Conservation (phyloP, 2,329 filamentous ascomycete genomes). For the Calonectria pteridis region DNA sequence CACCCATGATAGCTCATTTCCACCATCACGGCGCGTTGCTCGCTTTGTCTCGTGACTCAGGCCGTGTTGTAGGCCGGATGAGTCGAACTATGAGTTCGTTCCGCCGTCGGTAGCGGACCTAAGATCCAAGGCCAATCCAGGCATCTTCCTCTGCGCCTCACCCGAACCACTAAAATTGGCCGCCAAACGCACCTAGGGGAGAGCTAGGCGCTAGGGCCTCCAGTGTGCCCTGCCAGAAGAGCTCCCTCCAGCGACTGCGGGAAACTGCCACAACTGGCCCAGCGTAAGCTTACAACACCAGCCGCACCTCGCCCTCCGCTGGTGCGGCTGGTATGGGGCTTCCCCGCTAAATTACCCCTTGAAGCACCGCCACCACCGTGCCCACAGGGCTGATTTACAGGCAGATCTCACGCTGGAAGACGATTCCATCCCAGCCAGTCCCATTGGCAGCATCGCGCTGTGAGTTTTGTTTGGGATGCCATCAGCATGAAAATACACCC, state of each 20-base stretch:
- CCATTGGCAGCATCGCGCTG: neutral
- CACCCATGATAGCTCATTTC: constrained; percentile 10
- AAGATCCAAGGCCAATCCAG: neutral
- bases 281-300: neutral
- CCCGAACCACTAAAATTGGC: neutral
- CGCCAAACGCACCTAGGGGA: neutral
- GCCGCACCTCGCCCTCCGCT: neutral
- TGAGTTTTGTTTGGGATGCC: neutral
- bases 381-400: constrained; percentile 16
- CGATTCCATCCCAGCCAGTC: neutral
- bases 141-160: neutral
- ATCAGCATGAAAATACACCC: no score
- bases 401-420: neutral
- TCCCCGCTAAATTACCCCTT: constrained; percentile 6
- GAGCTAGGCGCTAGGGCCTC: neutral
- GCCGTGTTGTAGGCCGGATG: constrained; percentile 31
- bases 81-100: constrained; percentile 18
- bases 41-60: constrained; percentile 29
- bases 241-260: neutral
- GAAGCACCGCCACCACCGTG: constrained; percentile 8
- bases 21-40: neutral
- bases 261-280: neutral
- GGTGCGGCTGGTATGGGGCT: neutral
- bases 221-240: neutral
- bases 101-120: neutral